Evolutionary conservation across 371 early-diverging fungal genomes (phyloP), one percentile per base, ranked within the genome.

Genomic region (Apophysomyces sp.): DNA sequence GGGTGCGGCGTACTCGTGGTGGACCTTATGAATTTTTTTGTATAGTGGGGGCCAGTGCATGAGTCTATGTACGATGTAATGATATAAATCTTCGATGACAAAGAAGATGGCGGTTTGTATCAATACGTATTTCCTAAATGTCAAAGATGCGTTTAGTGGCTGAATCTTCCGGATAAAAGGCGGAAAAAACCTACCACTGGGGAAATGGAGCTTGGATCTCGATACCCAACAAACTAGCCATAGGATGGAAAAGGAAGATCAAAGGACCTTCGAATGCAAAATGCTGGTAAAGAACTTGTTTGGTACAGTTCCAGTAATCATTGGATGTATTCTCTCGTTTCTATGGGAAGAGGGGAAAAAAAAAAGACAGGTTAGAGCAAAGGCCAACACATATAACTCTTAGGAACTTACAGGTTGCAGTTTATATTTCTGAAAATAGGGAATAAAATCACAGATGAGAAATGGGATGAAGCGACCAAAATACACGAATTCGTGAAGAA

Each of bases 1-100:
- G 36, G 97, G 95, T 12, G 95, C 92, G 49, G 90, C 80, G 78
- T 89, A 97, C 69, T 94, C 93, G 81, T 97, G 97, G 76, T 97
- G 96, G 16, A 90, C 73, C 77, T 97, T 97, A 86, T 97, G 97
- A 55, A 97, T 87, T 65, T 83, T 71, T 62, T 92, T 92, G 82
- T 96, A 97, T 63, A 95, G 75, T 13, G 89, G 85, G 7, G 92
- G 91, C 79, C 89, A 89, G 83, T 97, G 97, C 71, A 97, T 82
- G 31, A 84, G 77, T 37, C 95, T 88, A 76, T 97, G 97, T 16
- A 87, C 78, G 80, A 83, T 86, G 78, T 93, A 93, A 59, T 92
- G 91, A 71, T 80, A 93, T 28, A 84, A 81, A 62, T 92, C 93
- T 72, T 96, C 96, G 63, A 89, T 78, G 18, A 95, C 65, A 57